Evolutionary conservation across 148 eudicot genomes (phyloP).

Genomic region (Agrostemma githago): DNA sequence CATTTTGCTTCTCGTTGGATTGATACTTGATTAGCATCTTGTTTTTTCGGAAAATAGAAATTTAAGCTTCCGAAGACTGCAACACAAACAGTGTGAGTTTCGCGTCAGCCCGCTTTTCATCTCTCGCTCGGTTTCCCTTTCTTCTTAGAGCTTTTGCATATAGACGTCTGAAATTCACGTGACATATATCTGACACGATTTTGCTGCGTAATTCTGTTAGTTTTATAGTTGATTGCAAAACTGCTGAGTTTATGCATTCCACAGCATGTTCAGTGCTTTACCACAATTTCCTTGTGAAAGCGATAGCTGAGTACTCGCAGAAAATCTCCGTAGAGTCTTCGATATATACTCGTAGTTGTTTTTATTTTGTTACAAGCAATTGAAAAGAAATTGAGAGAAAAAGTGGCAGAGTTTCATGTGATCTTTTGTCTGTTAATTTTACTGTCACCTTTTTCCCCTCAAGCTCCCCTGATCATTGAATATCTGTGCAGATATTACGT

Average conservation of each 20-base stretch:
- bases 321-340: not conserved
- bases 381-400: slow-evolving; percentile 89
- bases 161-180: not conserved
- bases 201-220: not conserved
- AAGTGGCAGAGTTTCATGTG: slow-evolving; percentile 94
- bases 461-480: not conserved
- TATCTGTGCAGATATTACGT: slow-evolving; percentile 54
- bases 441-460: not conserved
- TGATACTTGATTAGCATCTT: not conserved
- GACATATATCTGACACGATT: not conserved
- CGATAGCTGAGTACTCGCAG: not conserved
- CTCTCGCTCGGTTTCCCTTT: too few species aligned
- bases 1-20: slow-evolving; percentile 12
- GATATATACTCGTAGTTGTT: not conserved
- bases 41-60: too few species aligned
- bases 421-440: slow-evolving; percentile 8
- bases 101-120: too few species aligned
- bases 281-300: too few species aligned
- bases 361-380: slow-evolving; percentile 53
- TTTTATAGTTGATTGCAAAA: not conserved
- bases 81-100: too few species aligned
- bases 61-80: too few species aligned
- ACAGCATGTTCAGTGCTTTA: not conserved
- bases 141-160: too few species aligned
- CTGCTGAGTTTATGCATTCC: not conserved